phyloP scores from a whole-genome alignment of 805 yeast genomes.

The Hanseniaspora hatyaiensis region DNA sequence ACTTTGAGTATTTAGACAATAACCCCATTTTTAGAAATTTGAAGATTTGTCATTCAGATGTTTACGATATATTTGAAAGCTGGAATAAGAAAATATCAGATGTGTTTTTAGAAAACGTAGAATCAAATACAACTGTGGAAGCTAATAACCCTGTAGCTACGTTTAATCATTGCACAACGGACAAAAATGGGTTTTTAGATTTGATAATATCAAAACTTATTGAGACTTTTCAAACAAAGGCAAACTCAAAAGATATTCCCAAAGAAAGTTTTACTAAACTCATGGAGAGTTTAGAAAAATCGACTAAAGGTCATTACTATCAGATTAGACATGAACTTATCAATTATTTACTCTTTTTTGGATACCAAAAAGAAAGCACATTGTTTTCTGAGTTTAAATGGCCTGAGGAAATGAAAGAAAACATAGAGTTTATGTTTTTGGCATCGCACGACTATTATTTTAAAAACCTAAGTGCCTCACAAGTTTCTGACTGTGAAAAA shows the following conservation, averaged over 20 bases:
- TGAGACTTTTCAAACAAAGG: slow-evolving; percentile 25
- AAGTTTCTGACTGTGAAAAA: slow-evolving; percentile 18
- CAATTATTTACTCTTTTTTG: slow-evolving; percentile 19
- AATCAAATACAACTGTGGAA: background rate
- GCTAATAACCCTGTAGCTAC: slow-evolving; percentile 13
- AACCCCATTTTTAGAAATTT: background rate
- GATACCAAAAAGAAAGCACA: slow-evolving; percentile 16
- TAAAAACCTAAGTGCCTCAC: slow-evolving; percentile 19
- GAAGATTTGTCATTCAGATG: slow-evolving; percentile 22
- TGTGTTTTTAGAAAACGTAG: slow-evolving; percentile 20
- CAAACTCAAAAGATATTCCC: slow-evolving; percentile 16
- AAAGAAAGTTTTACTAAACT: slow-evolving; percentile 22
- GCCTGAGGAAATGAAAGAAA: slow-evolving; percentile 30
- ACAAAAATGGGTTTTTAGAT: slow-evolving; percentile 2
- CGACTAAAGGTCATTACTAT: slow-evolving; percentile 28
- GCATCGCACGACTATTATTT: slow-evolving; percentile 25
- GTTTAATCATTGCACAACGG: slow-evolving; percentile 23
- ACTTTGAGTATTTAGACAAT: slow-evolving; percentile 3
- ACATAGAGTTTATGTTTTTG: slow-evolving; percentile 27
- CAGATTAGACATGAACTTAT: slow-evolving; percentile 31
- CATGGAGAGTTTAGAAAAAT: slow-evolving; percentile 24
- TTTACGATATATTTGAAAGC: slow-evolving; percentile 27
- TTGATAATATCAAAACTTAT: background rate
- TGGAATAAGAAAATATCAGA: slow-evolving; percentile 32
- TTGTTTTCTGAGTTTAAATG: slow-evolving; percentile 33